A percentile compares a stretch with the other conserved stretches of the same genome.
Evolutionary conservation across 2,329 filamentous ascomycete genomes (phyloP).

Genomic region (Nectriaceae sp.): DNA sequence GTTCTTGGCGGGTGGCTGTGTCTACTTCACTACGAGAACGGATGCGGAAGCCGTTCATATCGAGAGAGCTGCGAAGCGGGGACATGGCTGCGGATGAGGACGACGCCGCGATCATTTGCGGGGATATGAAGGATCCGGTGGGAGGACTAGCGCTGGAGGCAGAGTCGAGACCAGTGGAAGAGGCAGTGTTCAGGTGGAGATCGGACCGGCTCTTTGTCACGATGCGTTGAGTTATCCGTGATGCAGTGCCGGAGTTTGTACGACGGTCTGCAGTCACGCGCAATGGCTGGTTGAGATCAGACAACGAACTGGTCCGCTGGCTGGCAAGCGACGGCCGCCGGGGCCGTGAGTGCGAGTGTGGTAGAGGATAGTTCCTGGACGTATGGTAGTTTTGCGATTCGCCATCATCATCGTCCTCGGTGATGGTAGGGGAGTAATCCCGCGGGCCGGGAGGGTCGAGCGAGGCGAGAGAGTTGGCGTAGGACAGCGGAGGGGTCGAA

Average conservation of each 20-base stretch:
- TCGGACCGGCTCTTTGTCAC: slow-evolving; percentile 48
- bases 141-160: slow-evolving; percentile 30
- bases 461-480: slow-evolving; percentile 57
- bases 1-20: slow-evolving; percentile 54
- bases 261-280: slow-evolving; percentile 30
- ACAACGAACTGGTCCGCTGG: slow-evolving; percentile 37
- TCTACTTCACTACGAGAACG: slow-evolving; percentile 63
- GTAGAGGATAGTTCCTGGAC: slow-evolving; percentile 20
- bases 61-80: slow-evolving; percentile 60
- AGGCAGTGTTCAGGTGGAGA: slow-evolving; percentile 39
- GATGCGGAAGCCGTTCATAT: slow-evolving; percentile 58
- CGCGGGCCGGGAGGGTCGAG: slow-evolving; percentile 46
- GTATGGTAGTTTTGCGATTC: slow-evolving; percentile 23
- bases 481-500: slow-evolving; percentile 60
- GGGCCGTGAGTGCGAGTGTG: slow-evolving; percentile 20
- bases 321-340: slow-evolving; percentile 34
- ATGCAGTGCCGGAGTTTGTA: slow-evolving; percentile 31
- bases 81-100: slow-evolving; percentile 44
- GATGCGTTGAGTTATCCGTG: slow-evolving; percentile 41
- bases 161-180: slow-evolving; percentile 28
- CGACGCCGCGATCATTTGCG: slow-evolving; percentile 26
- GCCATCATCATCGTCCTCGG: slow-evolving; percentile 51
- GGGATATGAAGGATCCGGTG: slow-evolving; percentile 26
- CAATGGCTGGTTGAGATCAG: slow-evolving; percentile 34
- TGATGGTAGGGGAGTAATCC: slow-evolving; percentile 59